A percentile compares a stretch with the other conserved stretches of the same genome.
Evolutionary conservation across 1,139 yeast genomes (phyloP).

Genomic region (Lodderomyces oxycetoniae): DNA sequence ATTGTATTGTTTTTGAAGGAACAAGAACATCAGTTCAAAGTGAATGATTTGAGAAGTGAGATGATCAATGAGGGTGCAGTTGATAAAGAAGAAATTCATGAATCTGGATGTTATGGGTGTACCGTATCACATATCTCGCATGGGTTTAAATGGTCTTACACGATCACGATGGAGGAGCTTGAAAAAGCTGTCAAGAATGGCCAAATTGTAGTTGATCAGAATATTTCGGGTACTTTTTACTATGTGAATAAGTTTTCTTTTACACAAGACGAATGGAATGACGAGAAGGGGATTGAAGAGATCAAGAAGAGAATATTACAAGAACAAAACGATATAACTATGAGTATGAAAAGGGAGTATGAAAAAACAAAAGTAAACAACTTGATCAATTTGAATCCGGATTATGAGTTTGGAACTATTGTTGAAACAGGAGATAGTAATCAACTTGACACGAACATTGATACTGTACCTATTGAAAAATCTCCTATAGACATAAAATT

Average conservation of each 20-base stretch:
- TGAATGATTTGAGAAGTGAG: constrained; percentile 23
- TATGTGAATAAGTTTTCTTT: constrained; percentile 28
- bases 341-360: constrained; percentile 14
- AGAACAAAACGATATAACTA: constrained; percentile 21
- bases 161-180: constrained; percentile 65
- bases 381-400: constrained; percentile 19
- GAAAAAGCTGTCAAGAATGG: constrained; percentile 57
- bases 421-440: too few relatives aligned
- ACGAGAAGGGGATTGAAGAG: constrained; percentile 10
- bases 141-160: constrained; percentile 57
- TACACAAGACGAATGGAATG: constrained; percentile 13
- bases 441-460: too few relatives aligned
- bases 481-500: too few relatives aligned
- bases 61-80: constrained; percentile 21
- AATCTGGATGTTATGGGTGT: constrained; percentile 26
- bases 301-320: constrained; percentile 17
- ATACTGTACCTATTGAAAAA: too few relatives aligned
- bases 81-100: constrained; percentile 6
- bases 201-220: constrained; percentile 60
- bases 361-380: constrained; percentile 14
- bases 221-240: constrained; percentile 53
- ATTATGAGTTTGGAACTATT: constrained; percentile 18
- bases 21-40: constrained; percentile 25
- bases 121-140: constrained; percentile 37
- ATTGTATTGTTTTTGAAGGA: constrained; percentile 22